phyloP scores from a whole-genome alignment of 345 rosid species.

The Geranium brycei region DNA sequence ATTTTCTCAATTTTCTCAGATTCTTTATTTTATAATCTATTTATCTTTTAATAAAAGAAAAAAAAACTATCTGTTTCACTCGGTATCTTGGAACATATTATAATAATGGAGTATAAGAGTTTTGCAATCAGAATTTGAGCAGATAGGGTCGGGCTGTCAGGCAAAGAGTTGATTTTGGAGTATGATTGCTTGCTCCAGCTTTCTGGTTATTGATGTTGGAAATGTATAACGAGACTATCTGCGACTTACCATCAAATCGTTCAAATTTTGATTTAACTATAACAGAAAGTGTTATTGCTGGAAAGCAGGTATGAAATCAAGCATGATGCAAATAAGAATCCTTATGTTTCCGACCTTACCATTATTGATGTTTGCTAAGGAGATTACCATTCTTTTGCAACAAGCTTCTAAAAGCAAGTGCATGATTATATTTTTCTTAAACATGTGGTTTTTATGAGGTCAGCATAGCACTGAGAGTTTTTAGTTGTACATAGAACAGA shows the following conservation, averaged over 20 bases:
- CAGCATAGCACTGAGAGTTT: background rate
- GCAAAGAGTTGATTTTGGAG: too few species aligned
- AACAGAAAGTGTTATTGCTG: slow-evolving; percentile 39
- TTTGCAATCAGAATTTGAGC: too few species aligned
- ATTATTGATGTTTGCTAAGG: slow-evolving; percentile 60
- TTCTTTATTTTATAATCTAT: background rate
- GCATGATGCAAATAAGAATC: slow-evolving; percentile 73
- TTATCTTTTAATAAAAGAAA: too few species aligned
- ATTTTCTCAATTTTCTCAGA: background rate
- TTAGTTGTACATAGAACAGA: background rate
- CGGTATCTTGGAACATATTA: too few species aligned
- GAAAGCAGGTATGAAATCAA: slow-evolving; percentile 71
- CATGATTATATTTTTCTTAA: background rate
- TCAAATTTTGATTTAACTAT: slow-evolving; percentile 24
- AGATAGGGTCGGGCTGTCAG: too few species aligned
- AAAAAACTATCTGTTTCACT: too few species aligned
- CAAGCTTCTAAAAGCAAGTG: slow-evolving; percentile 34
- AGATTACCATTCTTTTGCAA: slow-evolving; percentile 17
- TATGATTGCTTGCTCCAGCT: too few species aligned
- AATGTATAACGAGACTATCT: slow-evolving; percentile 81
- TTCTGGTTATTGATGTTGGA: too few species aligned
- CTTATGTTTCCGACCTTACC: slow-evolving; percentile 72
- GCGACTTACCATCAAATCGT: slow-evolving; percentile 51
- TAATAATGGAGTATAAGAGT: too few species aligned
- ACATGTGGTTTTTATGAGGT: background rate